Conservation (phyloP, 768 basidiomycete species). For the Pholiota molesta region DNA sequence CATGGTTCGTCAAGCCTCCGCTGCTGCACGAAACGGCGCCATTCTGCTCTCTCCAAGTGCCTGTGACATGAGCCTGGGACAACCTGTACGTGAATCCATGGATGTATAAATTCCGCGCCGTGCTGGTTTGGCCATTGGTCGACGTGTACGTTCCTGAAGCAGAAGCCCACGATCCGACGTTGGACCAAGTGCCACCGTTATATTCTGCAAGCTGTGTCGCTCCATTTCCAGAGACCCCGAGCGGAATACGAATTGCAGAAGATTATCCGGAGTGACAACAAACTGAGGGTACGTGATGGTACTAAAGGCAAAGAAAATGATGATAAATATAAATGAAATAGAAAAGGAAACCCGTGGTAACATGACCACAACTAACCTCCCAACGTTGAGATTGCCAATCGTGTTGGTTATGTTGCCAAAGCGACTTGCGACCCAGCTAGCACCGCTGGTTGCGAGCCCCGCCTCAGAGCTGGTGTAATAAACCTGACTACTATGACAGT, state of each 20-base stretch:
- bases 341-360: not conserved
- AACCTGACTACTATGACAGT: constrained; percentile 46
- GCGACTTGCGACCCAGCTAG: constrained; percentile 44
- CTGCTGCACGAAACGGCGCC: constrained; percentile 44
- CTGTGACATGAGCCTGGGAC: constrained; percentile 42
- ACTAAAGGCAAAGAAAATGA: constrained; percentile 23
- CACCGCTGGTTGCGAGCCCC: constrained; percentile 41
- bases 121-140: constrained; percentile 41
- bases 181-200: constrained; percentile 41
- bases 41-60: constrained; percentile 51
- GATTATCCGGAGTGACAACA: constrained; percentile 47
- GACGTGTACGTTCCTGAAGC: constrained; percentile 46
- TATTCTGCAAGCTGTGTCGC: constrained; percentile 52
- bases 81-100: constrained; percentile 48
- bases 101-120: constrained; percentile 48
- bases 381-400: constrained; percentile 43
- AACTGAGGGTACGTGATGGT: constrained; percentile 51
- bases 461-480: constrained; percentile 47
- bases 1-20: constrained; percentile 49
- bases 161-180: constrained; percentile 50
- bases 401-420: constrained; percentile 45
- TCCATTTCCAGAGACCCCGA: constrained; percentile 49
- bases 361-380: constrained; percentile 33
- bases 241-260: constrained; percentile 50
- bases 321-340: not conserved